Evolutionary conservation across 2,329 filamentous ascomycete species (phyloP), one percentile per base, ranked within the genome.

Genomic region (Didymellaceae sp.): DNA sequence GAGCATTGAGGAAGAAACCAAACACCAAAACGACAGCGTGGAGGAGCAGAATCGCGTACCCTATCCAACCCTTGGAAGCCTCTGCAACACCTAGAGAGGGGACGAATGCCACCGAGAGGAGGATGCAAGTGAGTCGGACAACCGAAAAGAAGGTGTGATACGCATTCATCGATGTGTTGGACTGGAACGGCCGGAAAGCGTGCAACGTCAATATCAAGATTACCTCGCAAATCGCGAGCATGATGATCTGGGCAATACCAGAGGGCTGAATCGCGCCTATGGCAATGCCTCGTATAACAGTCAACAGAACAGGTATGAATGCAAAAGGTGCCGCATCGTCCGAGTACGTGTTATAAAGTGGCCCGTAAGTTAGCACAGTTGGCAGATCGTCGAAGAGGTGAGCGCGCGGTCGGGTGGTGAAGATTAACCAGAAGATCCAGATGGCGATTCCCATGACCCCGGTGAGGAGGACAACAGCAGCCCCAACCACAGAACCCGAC

Each of bases 311-410:
- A 1, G 93, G 92, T 16, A 97, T 86, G 32, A 96, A 81, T 6
- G 93, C 91, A 72, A 96, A 99, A 0, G 90, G 86, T 6, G 93
- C 90, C 0, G 91, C 91, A 70, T 93, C 89, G 71, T 99, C 94
- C 18, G 90, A 94, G 72, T 96, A 97, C 0, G 94, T 99, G 75
- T 99, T 99, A 68, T 99, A 99, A 6, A 99, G 79, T 5, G 94
- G 91, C 0, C 94, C 94, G 63, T 96, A 97, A 1, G 91, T 82
- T 2, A 99, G 80, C 7, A 97, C 86, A 0, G 91, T 97, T 6
- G 91, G 86, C 39, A 99, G 80, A 66, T 97, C 91, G 73, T 99
- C 94, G 70, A 97, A 99, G 8, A 99, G 80, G 59, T 91, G 88
- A 1, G 91, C 89, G 54, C 91, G 87, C 5, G 92, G 92, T 57